Evolutionary conservation across 768 basidiomycete species (phyloP).

Genomic region (Mrakia frigida): DNA sequence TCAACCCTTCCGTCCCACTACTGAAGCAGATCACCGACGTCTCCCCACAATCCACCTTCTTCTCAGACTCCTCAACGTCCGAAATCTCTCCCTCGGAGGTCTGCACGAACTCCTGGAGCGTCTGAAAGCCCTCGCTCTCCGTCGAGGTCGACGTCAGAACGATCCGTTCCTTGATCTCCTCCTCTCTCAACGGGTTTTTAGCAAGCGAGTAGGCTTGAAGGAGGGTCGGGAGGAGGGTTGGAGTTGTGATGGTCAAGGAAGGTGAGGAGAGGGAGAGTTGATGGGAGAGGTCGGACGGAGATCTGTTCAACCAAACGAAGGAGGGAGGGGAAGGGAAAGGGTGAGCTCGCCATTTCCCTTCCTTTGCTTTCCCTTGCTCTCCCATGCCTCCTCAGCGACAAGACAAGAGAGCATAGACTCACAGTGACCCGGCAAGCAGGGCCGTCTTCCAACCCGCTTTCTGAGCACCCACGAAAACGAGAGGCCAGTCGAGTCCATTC

Average conservation of each 20-base stretch:
- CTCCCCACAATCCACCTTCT: constrained; percentile 34
- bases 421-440: constrained; percentile 18
- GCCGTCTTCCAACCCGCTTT: constrained; percentile 21
- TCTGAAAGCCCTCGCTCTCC: not conserved
- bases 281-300: constrained; percentile 23
- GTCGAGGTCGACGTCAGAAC: not conserved
- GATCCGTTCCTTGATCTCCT: not conserved
- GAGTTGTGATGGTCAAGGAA: constrained; percentile 10
- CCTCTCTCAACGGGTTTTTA: not conserved
- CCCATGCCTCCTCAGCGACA: not conserved
- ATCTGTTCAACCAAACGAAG: constrained; percentile 3
- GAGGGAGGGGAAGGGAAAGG: not conserved
- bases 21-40: constrained; percentile 44
- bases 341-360: not conserved
- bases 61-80: not conserved
- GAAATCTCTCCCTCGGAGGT: not conserved
- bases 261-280: constrained; percentile 23
- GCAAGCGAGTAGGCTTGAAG: not conserved
- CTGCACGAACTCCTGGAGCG: not conserved
- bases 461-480: constrained; percentile 21
- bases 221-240: constrained; percentile 20
- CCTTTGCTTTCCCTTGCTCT: not conserved
- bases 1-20: constrained; percentile 41
- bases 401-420: not conserved
- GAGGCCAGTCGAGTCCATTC: constrained; percentile 27